Base-by-base conservation (phyloP, 352 stramenopile species). In the Thalassiosira allenii region DNA sequence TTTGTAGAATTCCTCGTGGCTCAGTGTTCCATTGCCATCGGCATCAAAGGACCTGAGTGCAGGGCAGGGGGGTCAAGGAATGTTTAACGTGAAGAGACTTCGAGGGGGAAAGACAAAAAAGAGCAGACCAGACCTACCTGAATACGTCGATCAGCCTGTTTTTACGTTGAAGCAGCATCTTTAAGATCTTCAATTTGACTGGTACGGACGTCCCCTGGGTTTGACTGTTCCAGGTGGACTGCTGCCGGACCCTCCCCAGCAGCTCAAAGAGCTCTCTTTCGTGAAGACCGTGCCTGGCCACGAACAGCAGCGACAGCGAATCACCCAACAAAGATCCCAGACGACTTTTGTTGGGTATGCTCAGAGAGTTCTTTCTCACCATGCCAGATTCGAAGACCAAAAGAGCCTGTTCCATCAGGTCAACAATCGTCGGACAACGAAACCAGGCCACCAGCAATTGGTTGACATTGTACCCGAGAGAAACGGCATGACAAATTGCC, bases 251-350 rank as follows among this genome's bases (percentile, higher is more conserved):
- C n/a, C 49, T 30, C 17, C 40, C 49, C 11, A 91, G 56, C 3
- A 90, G 53, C 12, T 87, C 64, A 34, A 84, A 88, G 23, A 98
- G 83, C 62, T 98, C 95, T 44, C 95, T 93, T 56, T 96, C 73
- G 14, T 96, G 86, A 41, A 98, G 84, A 1, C 95, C 95, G 53
- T 98, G 95, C 3, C 95, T 91, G 43, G 91, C 93, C 0, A 97
- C 94, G 65, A 97, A 97, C 40, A 98, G 81, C 4, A 98, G 74
- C 4, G 91, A 92, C 25, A 98, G 74, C 17, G 95, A 86, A 75
- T 90, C 88, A 1, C 95, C 92, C 0, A 98, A 75, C 17, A 98
- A 63, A 20, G 92, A 75, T 2, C 88, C 89, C 4, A 98, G 78
- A 3, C 89, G 88, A 2, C 72, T 61, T 14, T 95, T 89, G 29